Evolutionary conservation across 2,329 filamentous ascomycete genomes (phyloP), one percentile per base, ranked within the genome.

Genomic region (Daldinia sp.): DNA sequence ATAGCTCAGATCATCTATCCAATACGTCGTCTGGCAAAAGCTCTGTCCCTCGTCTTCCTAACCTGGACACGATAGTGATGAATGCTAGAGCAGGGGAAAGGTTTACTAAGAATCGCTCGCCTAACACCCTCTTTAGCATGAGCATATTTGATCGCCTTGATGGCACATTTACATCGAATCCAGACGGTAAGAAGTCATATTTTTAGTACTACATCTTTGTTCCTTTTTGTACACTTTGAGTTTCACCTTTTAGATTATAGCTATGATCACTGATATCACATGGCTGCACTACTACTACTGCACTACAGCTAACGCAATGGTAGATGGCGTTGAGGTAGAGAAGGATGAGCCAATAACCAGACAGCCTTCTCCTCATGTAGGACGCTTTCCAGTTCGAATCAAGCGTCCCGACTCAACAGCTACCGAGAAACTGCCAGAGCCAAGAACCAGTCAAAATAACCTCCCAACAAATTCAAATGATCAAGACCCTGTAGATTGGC

Each of bases 1-100:
- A 67, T 35, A 73, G 70, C 56, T 63, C 71, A 39, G 70, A 67
- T 13, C 64, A 39, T 12, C 4, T 58, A 60, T 68, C 72, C 12
- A 63, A 69, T 18, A 41, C 30, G 33, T 35, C 53, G 2, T 57
- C 53, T 9, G 60, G 48, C 20, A 26, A 54, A 9, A 63, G 69
- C 20, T 57, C 70, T 9, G 46, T 53, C 20, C 75, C 74, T 56
- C 69, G 55, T 15, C 28, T 75, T n/a, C 74, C 74, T 20, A 51
- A 56, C 7, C 53, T 76, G n/a, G 70, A 73, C 5, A 65, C 65
- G 44, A 66, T 70, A n/a, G 57, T 69, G 13, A 28, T 55, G 15
- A 46, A 60, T 33, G 37, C 26, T 33, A 44, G 28, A 41, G 18
- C 12, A 4, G 44, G 41, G 6, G 51, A 44, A 15, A 20, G 5